Base-by-base conservation (phyloP, 2,329 filamentous ascomycete species). In the Pyrenochaeta sp. region DNA sequence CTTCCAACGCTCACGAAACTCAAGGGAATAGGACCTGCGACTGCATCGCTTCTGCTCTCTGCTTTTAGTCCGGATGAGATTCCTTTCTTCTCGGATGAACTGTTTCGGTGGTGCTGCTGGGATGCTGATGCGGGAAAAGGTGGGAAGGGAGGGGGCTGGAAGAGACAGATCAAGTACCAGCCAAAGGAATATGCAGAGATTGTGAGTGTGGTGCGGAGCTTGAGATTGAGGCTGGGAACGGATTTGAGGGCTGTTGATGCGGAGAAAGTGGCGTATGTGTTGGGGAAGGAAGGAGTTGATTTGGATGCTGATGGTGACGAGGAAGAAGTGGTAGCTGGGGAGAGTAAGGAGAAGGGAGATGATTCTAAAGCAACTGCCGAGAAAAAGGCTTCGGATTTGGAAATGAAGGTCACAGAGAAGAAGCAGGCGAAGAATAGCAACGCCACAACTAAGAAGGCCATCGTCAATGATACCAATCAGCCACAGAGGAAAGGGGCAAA, bases 11-110 rank as follows among this genome's bases (percentile, higher is more conserved):
- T 92, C 8, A 77, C 77, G 1, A 77, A 77, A 41, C 74, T 94
- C n/a, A 85, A 78, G 51, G 89, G 89, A 22, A 83, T 95, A 49
- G 89, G 89, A 0, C 88, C 89, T 1, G 89, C 89, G 6, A 93
- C 89, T 1, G 89, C 88, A 0, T 89, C 87, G 1, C 79, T 94
- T 21, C 72, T 93, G 1, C 77, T 94, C 3, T 81, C 85, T 4
- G 81, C 87, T 4, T 80, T 84, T 52, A 79, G 84, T 47, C 79
- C 85, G 0, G 68, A 75, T 0, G 70, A 72, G 9, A 77, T 85
- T 35, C 80, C 88, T 2, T 93, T 93, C 76, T 93, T 93, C 71
- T 88, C 85, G 2, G 90, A 95, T 61, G 89, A 94, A 69, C 78
- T 86, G 3, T 93, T 85, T 63, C 80, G 85, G 53, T 93, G 88